Evolutionary conservation across 2,329 filamentous ascomycete species (phyloP), one percentile per base, ranked within the genome.

Genomic region (Dactylellina leptospora): DNA sequence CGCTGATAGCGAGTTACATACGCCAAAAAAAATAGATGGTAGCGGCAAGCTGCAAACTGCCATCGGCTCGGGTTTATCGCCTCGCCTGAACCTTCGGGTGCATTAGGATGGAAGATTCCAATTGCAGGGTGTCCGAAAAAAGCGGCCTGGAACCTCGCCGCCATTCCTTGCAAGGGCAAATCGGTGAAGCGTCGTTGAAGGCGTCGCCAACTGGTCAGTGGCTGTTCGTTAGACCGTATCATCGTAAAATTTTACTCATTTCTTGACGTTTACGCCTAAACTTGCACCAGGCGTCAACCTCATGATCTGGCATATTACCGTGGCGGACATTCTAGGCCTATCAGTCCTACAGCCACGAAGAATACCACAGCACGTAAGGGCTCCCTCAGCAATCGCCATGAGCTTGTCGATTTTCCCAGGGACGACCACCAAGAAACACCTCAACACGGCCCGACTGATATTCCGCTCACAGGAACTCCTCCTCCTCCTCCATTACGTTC

Each of bases 371-470:
- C n/a, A 50, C 23, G 48, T 20, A 28, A 53, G 48, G 28, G 48
- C 48, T n/a, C 18, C 10, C 23, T 53, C 25, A 42, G 4, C 4
- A 9, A 18, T 6, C 38, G 4, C 4, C n/a, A 42, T 10, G 4
- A 4, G n/a, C n/a, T n/a, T n/a, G n/a, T n/a, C n/a, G n/a, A n/a
- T n/a, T n/a, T n/a, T n/a, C n/a, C n/a, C n/a, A n/a, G n/a, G n/a
- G n/a, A n/a, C n/a, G n/a, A n/a, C n/a, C n/a, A n/a, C n/a, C n/a
- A n/a, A n/a, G n/a, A n/a, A n/a, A 48, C 45, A 48, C 13, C 28
- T n/a, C 36, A 40, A n/a, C 20, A 18, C 55, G 33, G 33, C n/a
- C 56, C 56, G 56, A 61, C 45, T 42, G n/a, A 51, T 42, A 50
- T 42, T 61, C 56, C 56, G 56, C 30, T 40, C 40, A 61, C 45